Evolutionary conservation across 2,329 filamentous ascomycete genomes (phyloP), one percentile per base, ranked within the genome.

Genomic region (Sclerotinia subarctica): DNA sequence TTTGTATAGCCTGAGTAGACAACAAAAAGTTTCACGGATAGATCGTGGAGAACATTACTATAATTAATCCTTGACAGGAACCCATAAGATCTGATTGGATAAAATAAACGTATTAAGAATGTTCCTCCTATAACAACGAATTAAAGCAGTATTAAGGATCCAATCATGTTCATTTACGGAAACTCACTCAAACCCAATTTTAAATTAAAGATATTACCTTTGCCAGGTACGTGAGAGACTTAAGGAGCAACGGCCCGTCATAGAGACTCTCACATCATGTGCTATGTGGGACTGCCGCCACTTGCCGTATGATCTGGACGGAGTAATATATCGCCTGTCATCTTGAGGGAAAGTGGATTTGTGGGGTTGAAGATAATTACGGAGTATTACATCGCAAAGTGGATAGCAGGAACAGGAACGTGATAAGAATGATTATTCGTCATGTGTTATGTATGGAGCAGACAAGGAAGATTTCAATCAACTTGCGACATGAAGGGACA

Each of bases 1-100:
- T 70, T 38, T 69, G 68, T 72, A 72, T 66, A 75, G 72, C 71
- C 73, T 74, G 71, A 52, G 44, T 46, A n/a, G n/a, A 53, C 4
- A 10, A 26, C 32, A 24, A 24, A 24, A 42, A 46, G 29, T 56
- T 10, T 19, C 35, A 47, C 38, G 35, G 57, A 49, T 24, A 32
- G 74, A 53, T 56, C 21, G 32, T 42, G 46, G 52, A 32, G 38
- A 24, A 68, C 24, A 29, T 38, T 26, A 6, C 24, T 42, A 68
- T 66, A 13, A 15, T 3, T 2, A 44, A 11, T 46, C 6, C 47
- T 58, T 35, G 52, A n/a, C 62, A 66, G 35, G 47, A 24, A 26
- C 21, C 19, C 3, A 19, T 42, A 19, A 35, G 32, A 38, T 13
- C 24, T 42, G 11, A 54, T 42, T 59, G 58, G 60, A n/a, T 21